Conservation (phyloP, 768 basidiomycete species). For the Heimioporus sp. region DNA sequence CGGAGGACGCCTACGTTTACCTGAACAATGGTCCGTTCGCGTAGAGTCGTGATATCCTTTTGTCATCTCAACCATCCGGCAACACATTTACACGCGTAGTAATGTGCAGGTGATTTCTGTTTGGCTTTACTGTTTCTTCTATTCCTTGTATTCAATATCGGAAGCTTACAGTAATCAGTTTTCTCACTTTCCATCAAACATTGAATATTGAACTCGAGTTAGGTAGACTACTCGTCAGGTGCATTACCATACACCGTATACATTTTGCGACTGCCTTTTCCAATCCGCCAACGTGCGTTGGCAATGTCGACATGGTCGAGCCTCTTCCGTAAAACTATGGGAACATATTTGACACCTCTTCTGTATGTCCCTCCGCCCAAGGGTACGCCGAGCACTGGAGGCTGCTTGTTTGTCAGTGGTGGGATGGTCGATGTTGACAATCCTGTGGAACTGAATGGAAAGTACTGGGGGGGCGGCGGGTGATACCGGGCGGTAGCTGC, state of each 20-base stretch:
- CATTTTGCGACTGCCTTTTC: slow-evolving; percentile 53
- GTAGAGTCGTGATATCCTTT: slow-evolving; percentile 13
- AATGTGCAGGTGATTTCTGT: slow-evolving; percentile 13
- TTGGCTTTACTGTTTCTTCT: slow-evolving; percentile 10
- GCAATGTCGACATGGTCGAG: slow-evolving; percentile 67
- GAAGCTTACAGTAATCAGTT: slow-evolving; percentile 10
- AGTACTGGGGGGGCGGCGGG: slow-evolving; percentile 35
- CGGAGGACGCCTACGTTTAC: slow-evolving; percentile 78
- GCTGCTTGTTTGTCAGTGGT: slow-evolving; percentile 10
- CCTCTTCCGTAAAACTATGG: slow-evolving; percentile 63
- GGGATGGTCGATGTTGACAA: slow-evolving; percentile 19
- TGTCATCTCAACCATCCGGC: neutral
- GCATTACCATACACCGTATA: slow-evolving; percentile 1
- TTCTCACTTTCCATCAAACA: neutral
- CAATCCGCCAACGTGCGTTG: slow-evolving; percentile 77
- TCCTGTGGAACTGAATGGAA: slow-evolving; percentile 35
- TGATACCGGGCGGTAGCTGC: slow-evolving; percentile 54
- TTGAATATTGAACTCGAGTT: neutral
- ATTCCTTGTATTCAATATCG: slow-evolving; percentile 12
- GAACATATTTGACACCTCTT: slow-evolving; percentile 60
- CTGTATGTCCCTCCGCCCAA: slow-evolving; percentile 71
- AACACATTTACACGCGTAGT: neutral
- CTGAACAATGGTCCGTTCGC: slow-evolving; percentile 47
- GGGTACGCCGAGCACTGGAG: slow-evolving; percentile 48
- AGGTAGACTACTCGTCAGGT: too few species aligned